phyloP scores from a whole-genome alignment of 2,329 filamentous ascomycete genomes.

The Colletotrichum trifolii region DNA sequence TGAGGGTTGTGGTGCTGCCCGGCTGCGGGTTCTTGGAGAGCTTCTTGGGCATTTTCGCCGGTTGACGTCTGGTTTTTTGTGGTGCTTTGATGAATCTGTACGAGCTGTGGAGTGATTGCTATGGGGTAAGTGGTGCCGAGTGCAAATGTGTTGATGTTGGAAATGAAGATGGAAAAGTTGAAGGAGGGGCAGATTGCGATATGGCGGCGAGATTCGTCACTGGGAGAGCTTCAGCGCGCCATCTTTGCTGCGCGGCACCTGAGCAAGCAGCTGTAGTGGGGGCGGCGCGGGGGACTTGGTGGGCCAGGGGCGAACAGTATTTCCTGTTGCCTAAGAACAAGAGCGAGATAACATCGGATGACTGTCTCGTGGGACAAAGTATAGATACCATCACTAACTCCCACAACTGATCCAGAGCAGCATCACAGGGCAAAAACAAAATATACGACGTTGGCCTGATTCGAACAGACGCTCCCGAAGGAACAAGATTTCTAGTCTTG shows the following conservation, averaged over 20 bases:
- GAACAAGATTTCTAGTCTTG: conserved; percentile 37
- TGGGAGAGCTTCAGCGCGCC: conserved; percentile 3
- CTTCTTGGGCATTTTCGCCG: conserved; percentile 45
- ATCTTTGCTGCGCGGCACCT: too few relatives aligned
- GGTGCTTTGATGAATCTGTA: too few relatives aligned
- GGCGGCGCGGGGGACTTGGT: background rate
- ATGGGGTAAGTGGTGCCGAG: background rate
- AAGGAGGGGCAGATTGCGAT: conserved; percentile 16
- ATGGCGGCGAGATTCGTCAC: conserved; percentile 22
- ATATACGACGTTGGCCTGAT: conserved; percentile 34
- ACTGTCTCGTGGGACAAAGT: too few relatives aligned
- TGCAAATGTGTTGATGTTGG: background rate
- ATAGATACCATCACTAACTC: too few relatives aligned
- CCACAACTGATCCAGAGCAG: too few relatives aligned
- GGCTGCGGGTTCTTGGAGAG: conserved; percentile 42
- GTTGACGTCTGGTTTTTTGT: background rate
- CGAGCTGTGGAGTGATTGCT: background rate
- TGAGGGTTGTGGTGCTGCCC: conserved; percentile 41
- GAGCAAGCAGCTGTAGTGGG: background rate
- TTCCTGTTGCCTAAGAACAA: too few relatives aligned
- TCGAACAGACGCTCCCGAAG: conserved; percentile 37
- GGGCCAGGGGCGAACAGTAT: background rate
- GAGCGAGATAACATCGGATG: too few relatives aligned
- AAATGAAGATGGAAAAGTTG: background rate
- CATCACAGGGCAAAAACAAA: background rate